Evolutionary conservation across 2,329 filamentous ascomycete genomes (phyloP), one percentile per base, ranked within the genome.

Genomic region (Ilyonectria robusta): DNA sequence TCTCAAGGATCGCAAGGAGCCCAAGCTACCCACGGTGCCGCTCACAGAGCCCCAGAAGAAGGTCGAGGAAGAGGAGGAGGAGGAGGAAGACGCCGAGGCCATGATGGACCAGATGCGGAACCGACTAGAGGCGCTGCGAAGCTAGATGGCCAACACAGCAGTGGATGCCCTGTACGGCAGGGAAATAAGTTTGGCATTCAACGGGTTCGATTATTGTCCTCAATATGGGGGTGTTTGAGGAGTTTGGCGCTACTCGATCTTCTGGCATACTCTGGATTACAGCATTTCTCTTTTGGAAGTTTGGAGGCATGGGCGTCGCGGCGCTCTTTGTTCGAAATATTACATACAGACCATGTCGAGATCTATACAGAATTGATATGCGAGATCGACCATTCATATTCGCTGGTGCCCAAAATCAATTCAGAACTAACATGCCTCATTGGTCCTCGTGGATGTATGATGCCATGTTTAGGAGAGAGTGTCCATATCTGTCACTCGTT

Each of bases 51-150:
- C 88, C 31, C 85, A 87, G 69, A 84, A 85, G 74, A 84, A 85
- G 26, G 84, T 82, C 29, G 84, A 86, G 19, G 83, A 83, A 44
- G 85, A 84, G 62, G 84, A 84, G 4, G 85, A 85, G 67, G 86
- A 85, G 80, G 92, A 88, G 65, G 90, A 94, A 72, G 93, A 97
- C 75, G 91, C 94, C 69, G 94, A 97, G 81, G 94, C 93, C 54
- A 94, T 96, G 84, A 89, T 98, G 83, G 92, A 94, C 75, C 93
- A 97, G 84, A 98, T 98, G 96, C 87, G 95, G 79, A 94, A 94
- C 73, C 87, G 95, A 54, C 81, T 99, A 74, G 94, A 98, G 83
- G 95, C 95, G 40, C 83, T 98, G 78, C 93, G 96, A 87, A 98
- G 94, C 81, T 97, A 76, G 70, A 59, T 13, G 37, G 13, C 42